Evolutionary conservation across 805 yeast genomes (phyloP).

Genomic region (Lipomyces spencermartinsiae): DNA sequence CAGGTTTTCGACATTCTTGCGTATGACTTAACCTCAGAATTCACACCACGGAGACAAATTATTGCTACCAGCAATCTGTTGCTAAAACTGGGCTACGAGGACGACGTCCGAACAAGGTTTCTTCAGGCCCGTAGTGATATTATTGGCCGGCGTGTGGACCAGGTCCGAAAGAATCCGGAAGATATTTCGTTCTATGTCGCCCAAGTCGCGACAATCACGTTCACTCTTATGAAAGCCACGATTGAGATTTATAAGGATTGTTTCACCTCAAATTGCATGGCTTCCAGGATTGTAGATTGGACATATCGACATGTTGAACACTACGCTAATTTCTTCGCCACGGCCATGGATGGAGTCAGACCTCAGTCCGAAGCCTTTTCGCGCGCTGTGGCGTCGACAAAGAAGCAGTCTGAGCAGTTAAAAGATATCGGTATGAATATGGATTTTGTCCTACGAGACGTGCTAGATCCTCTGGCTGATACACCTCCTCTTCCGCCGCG

Average conservation of each 20-base stretch:
- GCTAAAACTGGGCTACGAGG: constrained; percentile 52
- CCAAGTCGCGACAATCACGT: constrained; percentile 67
- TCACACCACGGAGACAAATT: constrained; percentile 43
- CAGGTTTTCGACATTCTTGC: constrained; percentile 47
- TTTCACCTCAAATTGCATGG: constrained; percentile 54
- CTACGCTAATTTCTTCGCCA: constrained; percentile 64
- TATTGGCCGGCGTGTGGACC: constrained; percentile 56
- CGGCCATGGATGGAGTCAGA: constrained; percentile 57
- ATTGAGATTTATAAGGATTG: constrained; percentile 60
- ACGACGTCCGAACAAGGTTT: constrained; percentile 57
- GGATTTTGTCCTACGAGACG: constrained; percentile 34
- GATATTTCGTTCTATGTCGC: constrained; percentile 60
- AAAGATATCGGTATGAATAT: constrained; percentile 38
- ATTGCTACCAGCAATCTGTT: constrained; percentile 45
- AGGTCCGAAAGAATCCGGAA: constrained; percentile 56
- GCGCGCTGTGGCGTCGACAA: constrained; percentile 31
- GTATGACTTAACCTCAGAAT: constrained; percentile 45
- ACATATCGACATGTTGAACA: constrained; percentile 65
- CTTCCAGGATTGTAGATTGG: constrained; percentile 78
- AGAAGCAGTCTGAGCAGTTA: constrained; percentile 32
- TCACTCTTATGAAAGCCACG: constrained; percentile 65
- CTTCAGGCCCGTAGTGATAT: constrained; percentile 56
- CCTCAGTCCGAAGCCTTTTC: constrained; percentile 15
- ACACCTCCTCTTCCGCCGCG: not conserved
- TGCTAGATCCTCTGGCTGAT: constrained; percentile 10